These are phyloP conservation scores for Epichloe sylvatica DNA, from an alignment of 2,329 filamentous ascomycete genomes.

Conservation along the genomic window DNA sequence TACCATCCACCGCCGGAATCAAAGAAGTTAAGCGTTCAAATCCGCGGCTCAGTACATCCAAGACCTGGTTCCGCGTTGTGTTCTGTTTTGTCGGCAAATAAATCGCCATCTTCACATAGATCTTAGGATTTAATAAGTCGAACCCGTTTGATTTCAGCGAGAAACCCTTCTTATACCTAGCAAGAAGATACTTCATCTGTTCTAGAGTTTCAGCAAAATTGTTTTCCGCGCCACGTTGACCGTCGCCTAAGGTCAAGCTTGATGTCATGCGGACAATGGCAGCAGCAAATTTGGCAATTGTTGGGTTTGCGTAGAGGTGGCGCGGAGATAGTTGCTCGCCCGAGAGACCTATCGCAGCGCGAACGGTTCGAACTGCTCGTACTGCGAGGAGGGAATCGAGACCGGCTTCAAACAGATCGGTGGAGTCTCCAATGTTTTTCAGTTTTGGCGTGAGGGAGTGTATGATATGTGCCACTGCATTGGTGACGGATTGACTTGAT, in stretches of 20 bases:
- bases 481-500: neutral
- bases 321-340: constrained; percentile 18
- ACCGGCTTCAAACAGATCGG: constrained; percentile 15
- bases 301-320: constrained; percentile 22
- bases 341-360: constrained; percentile 14
- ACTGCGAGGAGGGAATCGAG: constrained; percentile 20
- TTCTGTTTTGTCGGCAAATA: neutral
- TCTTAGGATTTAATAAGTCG: neutral
- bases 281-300: constrained; percentile 13
- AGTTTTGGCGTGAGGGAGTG: constrained; percentile 8
- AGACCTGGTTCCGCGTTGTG: neutral
- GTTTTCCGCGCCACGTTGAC: constrained; percentile 22
- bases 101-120: neutral
- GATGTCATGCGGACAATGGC: constrained; percentile 9
- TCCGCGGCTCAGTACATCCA: neutral
- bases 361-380: constrained; percentile 17
- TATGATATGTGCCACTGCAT: constrained; percentile 9
- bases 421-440: constrained; percentile 9
- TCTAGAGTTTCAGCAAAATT: constrained; percentile 2
- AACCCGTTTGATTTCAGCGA: neutral
- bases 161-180: neutral
- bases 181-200: neutral
- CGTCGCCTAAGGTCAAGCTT: neutral
- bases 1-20: neutral
- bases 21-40: neutral